A percentile compares a stretch with the other conserved stretches of the same genome.
Conservation (phyloP, 1,139 yeast genomes). For the Yamadazyma membranifaciens region DNA sequence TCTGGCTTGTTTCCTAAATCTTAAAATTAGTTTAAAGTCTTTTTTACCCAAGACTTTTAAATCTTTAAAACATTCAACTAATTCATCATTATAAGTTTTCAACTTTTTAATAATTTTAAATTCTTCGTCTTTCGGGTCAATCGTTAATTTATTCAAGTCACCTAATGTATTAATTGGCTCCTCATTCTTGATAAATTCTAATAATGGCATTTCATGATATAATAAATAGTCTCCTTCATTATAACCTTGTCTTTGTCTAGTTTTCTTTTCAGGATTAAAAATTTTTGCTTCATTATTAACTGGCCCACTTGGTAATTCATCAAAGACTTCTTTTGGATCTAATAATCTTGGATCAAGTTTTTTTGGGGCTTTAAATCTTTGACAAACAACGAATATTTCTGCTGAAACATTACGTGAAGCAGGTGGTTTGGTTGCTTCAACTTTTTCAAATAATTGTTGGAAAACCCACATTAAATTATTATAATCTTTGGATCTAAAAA, state of each 20-base stretch:
- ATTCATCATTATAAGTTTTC: slow-evolving; percentile 74
- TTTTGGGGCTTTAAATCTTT: slow-evolving; percentile 94
- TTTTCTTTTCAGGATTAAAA: slow-evolving; percentile 89
- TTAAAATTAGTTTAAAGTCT: slow-evolving; percentile 80
- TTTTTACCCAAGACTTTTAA: slow-evolving; percentile 90
- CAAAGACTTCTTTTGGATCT: slow-evolving; percentile 92
- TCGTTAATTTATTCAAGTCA: slow-evolving; percentile 54
- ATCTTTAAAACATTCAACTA: slow-evolving; percentile 82
- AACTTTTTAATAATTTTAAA: slow-evolving; percentile 60
- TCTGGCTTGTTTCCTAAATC: slow-evolving; percentile 88
- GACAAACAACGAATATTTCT: slow-evolving; percentile 95
- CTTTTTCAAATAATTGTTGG: slow-evolving; percentile 91
- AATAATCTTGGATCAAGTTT: slow-evolving; percentile 88
- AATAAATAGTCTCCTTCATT: slow-evolving; percentile 88
- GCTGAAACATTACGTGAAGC: slow-evolving; percentile 99
- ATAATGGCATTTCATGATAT: slow-evolving; percentile 68
- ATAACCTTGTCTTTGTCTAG: slow-evolving; percentile 93
- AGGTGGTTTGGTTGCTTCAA: slow-evolving; percentile 98
- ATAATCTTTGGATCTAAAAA: slow-evolving; percentile 96
- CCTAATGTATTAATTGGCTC: slow-evolving; percentile 88
- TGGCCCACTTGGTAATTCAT: slow-evolving; percentile 77
- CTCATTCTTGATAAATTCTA: slow-evolving; percentile 76
- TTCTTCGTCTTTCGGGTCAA: slow-evolving; percentile 62
- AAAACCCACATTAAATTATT: slow-evolving; percentile 97
- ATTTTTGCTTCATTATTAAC: slow-evolving; percentile 89